Conservation (phyloP, 2,329 filamentous ascomycete genomes). For the Didymella arachidicola region DNA sequence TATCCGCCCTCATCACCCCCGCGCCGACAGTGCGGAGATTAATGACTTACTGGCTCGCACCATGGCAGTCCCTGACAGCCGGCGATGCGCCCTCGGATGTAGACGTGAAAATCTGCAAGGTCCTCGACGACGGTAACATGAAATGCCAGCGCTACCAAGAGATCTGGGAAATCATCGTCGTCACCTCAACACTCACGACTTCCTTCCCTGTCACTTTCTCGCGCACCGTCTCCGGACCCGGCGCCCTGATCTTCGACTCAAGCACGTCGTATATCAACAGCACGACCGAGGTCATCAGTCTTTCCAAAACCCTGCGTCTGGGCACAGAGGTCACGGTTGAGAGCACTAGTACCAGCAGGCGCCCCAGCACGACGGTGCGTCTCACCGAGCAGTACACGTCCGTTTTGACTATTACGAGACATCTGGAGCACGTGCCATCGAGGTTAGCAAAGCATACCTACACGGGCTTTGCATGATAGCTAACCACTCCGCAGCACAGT, state of each 20-base stretch:
- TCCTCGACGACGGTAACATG: slow-evolving; percentile 41
- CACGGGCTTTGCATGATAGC: too few relatives aligned
- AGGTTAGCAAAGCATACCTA: not conserved
- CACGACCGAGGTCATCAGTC: slow-evolving; percentile 48
- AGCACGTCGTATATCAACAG: slow-evolving; percentile 51
- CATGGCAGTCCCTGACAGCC: slow-evolving; percentile 54
- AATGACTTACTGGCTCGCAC: slow-evolving; percentile 56
- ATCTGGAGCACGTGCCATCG: not conserved
- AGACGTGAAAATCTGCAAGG: slow-evolving; percentile 53
- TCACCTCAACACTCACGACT: slow-evolving; percentile 50
- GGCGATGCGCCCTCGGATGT: slow-evolving; percentile 51
- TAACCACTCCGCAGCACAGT: slow-evolving; percentile 1
- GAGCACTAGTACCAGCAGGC: slow-evolving; percentile 34
- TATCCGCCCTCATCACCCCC: slow-evolving; percentile 43
- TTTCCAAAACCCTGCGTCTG: slow-evolving; percentile 51
- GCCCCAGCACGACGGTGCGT: not conserved
- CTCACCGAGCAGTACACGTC: not conserved
- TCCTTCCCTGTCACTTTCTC: slow-evolving; percentile 50
- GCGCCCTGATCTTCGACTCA: slow-evolving; percentile 50
- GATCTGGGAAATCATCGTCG: slow-evolving; percentile 52
- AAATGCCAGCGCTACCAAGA: slow-evolving; percentile 54
- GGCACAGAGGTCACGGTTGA: slow-evolving; percentile 49
- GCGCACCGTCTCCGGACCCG: slow-evolving; percentile 48
- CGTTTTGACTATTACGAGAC: slow-evolving; percentile 2
- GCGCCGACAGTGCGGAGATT: slow-evolving; percentile 50